A percentile compares a stretch with the other conserved stretches of the same genome.
These are phyloP conservation scores for Fusarium poae DNA, from an alignment of 2,329 filamentous ascomycete species.

Conservation along the genomic window DNA sequence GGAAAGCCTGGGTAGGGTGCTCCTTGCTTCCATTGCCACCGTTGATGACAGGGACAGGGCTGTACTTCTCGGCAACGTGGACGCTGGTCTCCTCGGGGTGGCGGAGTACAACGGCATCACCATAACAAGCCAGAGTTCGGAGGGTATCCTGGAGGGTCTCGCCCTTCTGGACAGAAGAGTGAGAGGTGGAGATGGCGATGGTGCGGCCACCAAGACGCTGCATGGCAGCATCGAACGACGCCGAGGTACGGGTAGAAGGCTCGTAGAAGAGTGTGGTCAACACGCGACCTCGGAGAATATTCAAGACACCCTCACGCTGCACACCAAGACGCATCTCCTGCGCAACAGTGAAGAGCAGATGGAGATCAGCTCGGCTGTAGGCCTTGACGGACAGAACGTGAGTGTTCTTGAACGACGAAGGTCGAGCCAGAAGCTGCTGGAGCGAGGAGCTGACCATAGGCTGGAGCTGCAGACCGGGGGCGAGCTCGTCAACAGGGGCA, in stretches of 20 bases:
- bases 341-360: constrained; percentile 94
- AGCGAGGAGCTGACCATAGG: constrained; percentile 71
- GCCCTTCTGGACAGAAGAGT: constrained; percentile 93
- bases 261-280: constrained; percentile 97
- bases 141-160: constrained; percentile 94
- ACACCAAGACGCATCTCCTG: constrained; percentile 98
- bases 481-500: constrained; percentile 60
- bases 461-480: constrained; percentile 61
- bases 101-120: constrained; percentile 94
- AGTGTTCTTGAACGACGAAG: constrained; percentile 87
- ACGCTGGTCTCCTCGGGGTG: constrained; percentile 88
- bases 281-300: constrained; percentile 86
- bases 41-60: constrained; percentile 93
- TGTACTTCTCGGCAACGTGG: constrained; percentile 86
- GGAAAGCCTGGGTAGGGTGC: constrained; percentile 96
- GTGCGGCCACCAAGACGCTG: constrained; percentile 94
- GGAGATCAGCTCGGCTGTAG: constrained; percentile 88
- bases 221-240: constrained; percentile 98
- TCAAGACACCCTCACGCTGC: constrained; percentile 89
- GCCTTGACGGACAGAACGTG: constrained; percentile 94
- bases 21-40: constrained; percentile 96
- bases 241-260: constrained; percentile 93
- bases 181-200: constrained; percentile 82
- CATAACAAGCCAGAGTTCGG: constrained; percentile 92
- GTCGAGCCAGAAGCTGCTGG: constrained; percentile 76